Base-by-base conservation (phyloP, 768 basidiomycete species). In the Gelatoporia subvermispora region DNA sequence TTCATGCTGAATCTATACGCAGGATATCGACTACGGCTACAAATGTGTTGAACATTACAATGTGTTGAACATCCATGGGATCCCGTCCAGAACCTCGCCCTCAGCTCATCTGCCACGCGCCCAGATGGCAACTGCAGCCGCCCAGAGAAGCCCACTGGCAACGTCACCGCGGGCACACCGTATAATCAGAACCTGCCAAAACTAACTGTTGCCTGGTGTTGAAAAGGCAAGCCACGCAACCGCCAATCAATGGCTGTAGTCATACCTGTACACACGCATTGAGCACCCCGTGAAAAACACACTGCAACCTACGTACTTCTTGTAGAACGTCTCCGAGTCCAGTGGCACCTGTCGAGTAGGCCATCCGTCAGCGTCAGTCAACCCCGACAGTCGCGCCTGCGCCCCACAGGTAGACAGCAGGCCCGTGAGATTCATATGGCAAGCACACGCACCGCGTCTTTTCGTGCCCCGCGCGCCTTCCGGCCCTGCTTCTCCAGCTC, bases 311-410 rank as follows among this genome's bases (percentile, higher is more conserved):
- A 56, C 83, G 45, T 55, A 89, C 91, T 89, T 91, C 59, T 71
- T 80, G 65, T 92, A 95, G 61, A 95, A 95, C 1, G 74, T 78
- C 65, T 93, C 92, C 8, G 86, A 87, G 59, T 92, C 85, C 7
- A 79, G 75, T 16, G 88, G 83, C 22, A 81, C 66, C 82, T 86
- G 57, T 51, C 25, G 45, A 55, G 45, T 37, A n/a, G n/a, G n/a
- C 16, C 13, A 11, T 21, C 18, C 17, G 36, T 50, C 41, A 54
- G n/a, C 8, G 37, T 13, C 43, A 28, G 39, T 11, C 28, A 31
- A 13, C n/a, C 43, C 8, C 41, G 9, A 17, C n/a, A 24, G 15
- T 24, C 17, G 23, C 11, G n/a, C 20, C 47, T 22, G 25, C 38
- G 7, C 18, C 20, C 41, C n/a, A 13, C 28, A 31, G 28, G 28